Evolutionary conservation across 495 filamentous ascomycete species (phyloP).

Genomic region (Amphirosellinia nigrospora): DNA sequence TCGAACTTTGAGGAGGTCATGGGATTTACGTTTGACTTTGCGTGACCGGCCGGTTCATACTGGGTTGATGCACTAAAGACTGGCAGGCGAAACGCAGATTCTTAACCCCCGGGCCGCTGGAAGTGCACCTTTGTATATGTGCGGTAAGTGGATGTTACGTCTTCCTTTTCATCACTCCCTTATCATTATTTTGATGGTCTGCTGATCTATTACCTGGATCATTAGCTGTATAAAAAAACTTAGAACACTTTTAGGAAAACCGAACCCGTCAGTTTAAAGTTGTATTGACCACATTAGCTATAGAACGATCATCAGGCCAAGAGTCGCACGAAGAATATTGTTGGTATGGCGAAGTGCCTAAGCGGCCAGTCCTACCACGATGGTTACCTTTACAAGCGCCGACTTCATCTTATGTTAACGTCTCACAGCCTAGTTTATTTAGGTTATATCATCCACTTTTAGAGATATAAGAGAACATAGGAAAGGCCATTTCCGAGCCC

Average conservation of each 20-base stretch:
- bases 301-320: not conserved
- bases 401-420: not conserved
- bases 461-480: not conserved
- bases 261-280: not conserved
- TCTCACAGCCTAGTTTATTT: not conserved
- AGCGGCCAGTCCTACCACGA: not conserved
- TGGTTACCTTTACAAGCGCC: not conserved
- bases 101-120: not conserved
- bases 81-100: not conserved
- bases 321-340: not conserved
- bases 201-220: not conserved
- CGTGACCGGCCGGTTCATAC: not conserved
- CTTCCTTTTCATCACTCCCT: not conserved
- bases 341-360: not conserved
- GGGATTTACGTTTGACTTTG: not conserved
- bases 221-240: not conserved
- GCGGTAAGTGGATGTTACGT: not conserved
- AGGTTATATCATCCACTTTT: not conserved
- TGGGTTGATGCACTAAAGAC: not conserved
- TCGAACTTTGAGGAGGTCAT: conserved; percentile 27
- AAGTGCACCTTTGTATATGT: not conserved
- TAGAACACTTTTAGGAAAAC: not conserved
- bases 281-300: not conserved
- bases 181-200: not conserved
- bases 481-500: not conserved